Conservation (phyloP, 129 eudicot genomes). For the Chrysanthemum seticuspe region DNA sequence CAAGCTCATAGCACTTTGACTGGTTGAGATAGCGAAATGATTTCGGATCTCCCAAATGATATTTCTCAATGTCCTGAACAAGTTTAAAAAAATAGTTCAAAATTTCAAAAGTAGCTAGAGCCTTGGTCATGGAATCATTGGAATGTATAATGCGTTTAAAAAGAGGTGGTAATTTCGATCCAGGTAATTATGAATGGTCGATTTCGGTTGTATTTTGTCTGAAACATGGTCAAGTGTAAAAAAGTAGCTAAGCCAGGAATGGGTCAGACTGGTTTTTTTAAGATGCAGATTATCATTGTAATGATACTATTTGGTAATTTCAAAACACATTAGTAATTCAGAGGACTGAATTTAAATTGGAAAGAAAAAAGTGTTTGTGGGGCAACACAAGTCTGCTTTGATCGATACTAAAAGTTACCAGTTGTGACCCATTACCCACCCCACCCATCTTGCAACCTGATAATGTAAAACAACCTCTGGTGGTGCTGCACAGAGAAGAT, state of each 20-base stretch:
- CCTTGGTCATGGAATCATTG: constrained; percentile 4
- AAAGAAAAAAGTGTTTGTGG: too few species aligned
- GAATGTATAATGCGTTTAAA: constrained; percentile 1
- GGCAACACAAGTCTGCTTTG: neutral
- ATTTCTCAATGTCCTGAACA: constrained; percentile 80
- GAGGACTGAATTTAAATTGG: too few species aligned
- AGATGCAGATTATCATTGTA: too few species aligned
- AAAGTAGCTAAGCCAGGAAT: too few species aligned
- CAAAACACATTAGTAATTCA: too few species aligned
- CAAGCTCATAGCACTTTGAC: constrained; percentile 75
- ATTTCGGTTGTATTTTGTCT: too few species aligned
- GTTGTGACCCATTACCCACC: neutral
- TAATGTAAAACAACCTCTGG: constrained; percentile 56
- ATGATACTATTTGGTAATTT: too few species aligned
- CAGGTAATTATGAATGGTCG: too few species aligned
- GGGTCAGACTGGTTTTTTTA: too few species aligned
- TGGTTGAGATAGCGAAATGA: constrained; percentile 90
- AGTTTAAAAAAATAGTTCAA: constrained; percentile 19
- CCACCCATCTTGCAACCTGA: neutral
- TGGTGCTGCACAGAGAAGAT: constrained; percentile 96
- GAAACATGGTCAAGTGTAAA: too few species aligned
- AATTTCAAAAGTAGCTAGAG: constrained; percentile 15
- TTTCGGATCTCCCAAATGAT: constrained; percentile 76
- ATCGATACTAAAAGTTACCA: neutral
- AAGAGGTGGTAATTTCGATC: too few species aligned